Conservation (phyloP, 2,329 filamentous ascomycete species). For the Cladosporium colombiae region DNA sequence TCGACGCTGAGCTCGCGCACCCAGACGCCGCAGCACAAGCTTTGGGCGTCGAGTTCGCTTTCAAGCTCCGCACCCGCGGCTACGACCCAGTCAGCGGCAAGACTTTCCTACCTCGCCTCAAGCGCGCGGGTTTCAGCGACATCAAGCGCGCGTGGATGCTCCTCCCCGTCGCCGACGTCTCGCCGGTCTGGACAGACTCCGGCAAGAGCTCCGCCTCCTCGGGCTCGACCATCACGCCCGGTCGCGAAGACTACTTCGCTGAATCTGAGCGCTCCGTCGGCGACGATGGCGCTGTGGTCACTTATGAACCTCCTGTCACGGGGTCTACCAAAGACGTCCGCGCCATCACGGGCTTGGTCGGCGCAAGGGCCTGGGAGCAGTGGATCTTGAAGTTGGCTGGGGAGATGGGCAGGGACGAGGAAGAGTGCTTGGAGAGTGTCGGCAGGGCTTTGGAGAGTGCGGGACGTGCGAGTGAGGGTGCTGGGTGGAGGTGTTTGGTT, state of each 20-base stretch:
- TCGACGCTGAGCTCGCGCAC: slow-evolving; percentile 88
- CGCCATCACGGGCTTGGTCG: slow-evolving; percentile 73
- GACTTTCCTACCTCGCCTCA: slow-evolving; percentile 73
- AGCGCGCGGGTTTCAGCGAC: slow-evolving; percentile 73
- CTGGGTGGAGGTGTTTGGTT: slow-evolving; percentile 61
- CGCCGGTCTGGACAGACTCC: slow-evolving; percentile 41
- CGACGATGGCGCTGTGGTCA: slow-evolving; percentile 32
- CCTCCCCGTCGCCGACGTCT: slow-evolving; percentile 67
- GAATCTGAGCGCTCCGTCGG: slow-evolving; percentile 40
- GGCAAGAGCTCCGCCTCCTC: slow-evolving; percentile 26
- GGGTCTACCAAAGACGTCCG: slow-evolving; percentile 40
- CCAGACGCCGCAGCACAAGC: slow-evolving; percentile 77
- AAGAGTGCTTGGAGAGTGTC: slow-evolving; percentile 56
- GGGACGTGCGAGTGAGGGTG: slow-evolving; percentile 46
- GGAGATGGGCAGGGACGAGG: slow-evolving; percentile 72
- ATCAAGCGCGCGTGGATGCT: slow-evolving; percentile 86
- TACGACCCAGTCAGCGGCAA: slow-evolving; percentile 87
- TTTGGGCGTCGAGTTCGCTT: slow-evolving; percentile 87
- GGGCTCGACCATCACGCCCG: slow-evolving; percentile 5
- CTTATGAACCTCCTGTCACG: slow-evolving; percentile 35
- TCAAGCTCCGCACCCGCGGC: slow-evolving; percentile 82
- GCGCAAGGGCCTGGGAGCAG: slow-evolving; percentile 91
- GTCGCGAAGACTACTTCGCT: slow-evolving; percentile 18
- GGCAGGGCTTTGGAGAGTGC: slow-evolving; percentile 62
- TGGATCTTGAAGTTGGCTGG: slow-evolving; percentile 88